phyloP scores from a whole-genome alignment of 2,329 filamentous ascomycete genomes.

The Graphiopsis chlorocephala region DNA sequence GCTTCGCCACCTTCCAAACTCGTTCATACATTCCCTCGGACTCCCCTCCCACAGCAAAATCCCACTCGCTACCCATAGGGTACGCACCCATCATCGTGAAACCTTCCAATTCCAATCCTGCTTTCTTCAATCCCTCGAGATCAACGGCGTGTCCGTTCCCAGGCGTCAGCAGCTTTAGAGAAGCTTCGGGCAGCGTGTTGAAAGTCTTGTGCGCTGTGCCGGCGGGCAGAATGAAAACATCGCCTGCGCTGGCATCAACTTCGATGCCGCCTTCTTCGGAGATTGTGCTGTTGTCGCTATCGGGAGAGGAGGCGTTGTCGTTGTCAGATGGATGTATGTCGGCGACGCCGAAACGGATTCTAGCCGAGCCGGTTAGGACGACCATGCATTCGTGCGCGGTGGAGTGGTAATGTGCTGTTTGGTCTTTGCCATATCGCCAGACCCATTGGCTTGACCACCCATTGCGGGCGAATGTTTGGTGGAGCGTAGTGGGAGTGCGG shows the following conservation, averaged over 20 bases:
- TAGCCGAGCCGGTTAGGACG: slow-evolving; percentile 53
- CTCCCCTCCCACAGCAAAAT: slow-evolving; percentile 44
- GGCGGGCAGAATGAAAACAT: slow-evolving; percentile 59
- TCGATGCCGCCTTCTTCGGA: slow-evolving; percentile 50
- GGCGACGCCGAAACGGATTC: slow-evolving; percentile 55
- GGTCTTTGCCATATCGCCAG: slow-evolving; percentile 49
- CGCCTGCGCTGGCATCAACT: slow-evolving; percentile 49
- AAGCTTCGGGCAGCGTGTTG: slow-evolving; percentile 38
- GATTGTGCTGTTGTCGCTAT: slow-evolving; percentile 34
- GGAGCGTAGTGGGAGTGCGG: slow-evolving; percentile 31
- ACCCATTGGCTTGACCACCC: slow-evolving; percentile 57
- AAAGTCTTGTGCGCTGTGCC: slow-evolving; percentile 57
- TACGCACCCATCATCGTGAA: slow-evolving; percentile 61
- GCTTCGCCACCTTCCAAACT: slow-evolving; percentile 48
- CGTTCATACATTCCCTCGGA: slow-evolving; percentile 33
- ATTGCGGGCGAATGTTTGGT: slow-evolving; percentile 49
- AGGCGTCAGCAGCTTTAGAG: slow-evolving; percentile 46
- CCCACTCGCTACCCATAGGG: slow-evolving; percentile 49
- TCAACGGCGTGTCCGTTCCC: slow-evolving; percentile 40
- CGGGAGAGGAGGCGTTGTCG: slow-evolving; percentile 11
- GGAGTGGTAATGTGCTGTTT: slow-evolving; percentile 53
- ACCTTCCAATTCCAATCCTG: slow-evolving; percentile 38
- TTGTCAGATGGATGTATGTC: slow-evolving; percentile 37
- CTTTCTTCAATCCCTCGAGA: slow-evolving; percentile 36
- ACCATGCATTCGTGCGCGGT: slow-evolving; percentile 57